Conservation (phyloP, 805 yeast species). For the Isabelozyma pseudorhagii region DNA sequence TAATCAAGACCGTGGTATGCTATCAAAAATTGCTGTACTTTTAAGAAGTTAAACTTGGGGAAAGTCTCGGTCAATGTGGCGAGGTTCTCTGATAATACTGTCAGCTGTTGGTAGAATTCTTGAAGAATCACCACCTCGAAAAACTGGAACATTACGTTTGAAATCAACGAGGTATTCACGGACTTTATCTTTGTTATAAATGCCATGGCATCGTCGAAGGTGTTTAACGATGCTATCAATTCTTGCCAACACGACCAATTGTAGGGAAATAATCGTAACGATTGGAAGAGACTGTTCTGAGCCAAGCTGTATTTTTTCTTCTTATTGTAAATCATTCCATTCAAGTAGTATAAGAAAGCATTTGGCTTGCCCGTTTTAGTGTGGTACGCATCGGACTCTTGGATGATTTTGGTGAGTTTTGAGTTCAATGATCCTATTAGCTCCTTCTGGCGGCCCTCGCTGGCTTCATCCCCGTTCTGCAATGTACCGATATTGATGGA, state of each 20-base stretch:
- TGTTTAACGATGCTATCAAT: slow-evolving; percentile 56
- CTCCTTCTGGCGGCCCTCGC: slow-evolving; percentile 5
- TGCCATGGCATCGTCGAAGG: slow-evolving; percentile 56
- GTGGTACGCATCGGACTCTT: slow-evolving; percentile 36
- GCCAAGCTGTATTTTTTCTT: slow-evolving; percentile 64
- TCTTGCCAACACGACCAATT: slow-evolving; percentile 97
- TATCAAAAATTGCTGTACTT: slow-evolving; percentile 78
- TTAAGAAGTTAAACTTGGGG: slow-evolving; percentile 72
- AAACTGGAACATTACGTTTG: slow-evolving; percentile 40
- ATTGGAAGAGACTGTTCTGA: slow-evolving; percentile 53
- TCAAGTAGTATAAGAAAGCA: slow-evolving; percentile 66
- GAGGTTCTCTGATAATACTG: slow-evolving; percentile 48
- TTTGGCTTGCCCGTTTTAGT: slow-evolving; percentile 29
- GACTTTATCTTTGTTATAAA: slow-evolving; percentile 36
- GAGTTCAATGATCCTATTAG: slow-evolving; percentile 27
- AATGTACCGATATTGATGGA: slow-evolving; percentile 42
- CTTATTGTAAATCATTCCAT: slow-evolving; percentile 64
- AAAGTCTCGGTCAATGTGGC: slow-evolving; percentile 50
- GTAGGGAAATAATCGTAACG: slow-evolving; percentile 68
- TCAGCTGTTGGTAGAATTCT: slow-evolving; percentile 72
- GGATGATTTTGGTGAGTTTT: slow-evolving; percentile 30
- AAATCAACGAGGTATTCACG: slow-evolving; percentile 28
- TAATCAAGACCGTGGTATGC: slow-evolving; percentile 86
- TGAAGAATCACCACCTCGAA: slow-evolving; percentile 69
- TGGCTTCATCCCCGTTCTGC: slow-evolving; percentile 10